Evolutionary conservation across 164 flowering plant species (phyloP).

Genomic region (Chimonanthus salicifolius): DNA sequence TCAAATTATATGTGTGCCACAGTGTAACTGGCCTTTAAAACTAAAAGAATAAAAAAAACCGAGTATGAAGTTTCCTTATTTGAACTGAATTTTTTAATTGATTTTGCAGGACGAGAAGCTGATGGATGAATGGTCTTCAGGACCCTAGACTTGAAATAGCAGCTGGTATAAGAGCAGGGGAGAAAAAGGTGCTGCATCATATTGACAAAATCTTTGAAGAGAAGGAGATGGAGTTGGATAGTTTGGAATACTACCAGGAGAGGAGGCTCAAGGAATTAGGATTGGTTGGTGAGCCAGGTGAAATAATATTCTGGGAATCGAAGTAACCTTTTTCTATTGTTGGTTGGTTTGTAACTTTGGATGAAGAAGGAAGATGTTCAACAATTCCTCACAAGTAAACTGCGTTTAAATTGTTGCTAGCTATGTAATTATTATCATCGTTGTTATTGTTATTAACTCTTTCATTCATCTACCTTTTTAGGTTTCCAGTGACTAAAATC

Average conservation of each 20-base stretch:
- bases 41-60: no score
- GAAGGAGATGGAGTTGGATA: conserved; percentile 58
- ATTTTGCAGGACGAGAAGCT: conserved; percentile 65
- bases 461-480: no score
- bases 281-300: conserved; percentile 85
- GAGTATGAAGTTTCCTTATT: background rate
- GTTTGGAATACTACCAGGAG: conserved; percentile 82
- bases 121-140: conserved; percentile 36
- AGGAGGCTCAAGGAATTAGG: conserved; percentile 89
- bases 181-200: conserved; percentile 76
- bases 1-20: background rate
- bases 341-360: no score
- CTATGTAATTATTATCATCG: no score
- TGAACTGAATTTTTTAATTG: background rate
- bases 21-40: no score
- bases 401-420: no score
- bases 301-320: conserved; percentile 80
- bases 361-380: no score
- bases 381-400: no score
- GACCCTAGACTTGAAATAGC: conserved; percentile 56
- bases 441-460: no score
- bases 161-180: conserved; percentile 71
- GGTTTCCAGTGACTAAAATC: no score
- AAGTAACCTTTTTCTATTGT: conserved; percentile 25
- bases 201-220: conserved; percentile 56